Base-by-base conservation (phyloP, 768 basidiomycete species). In the Fomitopsis serialis region DNA sequence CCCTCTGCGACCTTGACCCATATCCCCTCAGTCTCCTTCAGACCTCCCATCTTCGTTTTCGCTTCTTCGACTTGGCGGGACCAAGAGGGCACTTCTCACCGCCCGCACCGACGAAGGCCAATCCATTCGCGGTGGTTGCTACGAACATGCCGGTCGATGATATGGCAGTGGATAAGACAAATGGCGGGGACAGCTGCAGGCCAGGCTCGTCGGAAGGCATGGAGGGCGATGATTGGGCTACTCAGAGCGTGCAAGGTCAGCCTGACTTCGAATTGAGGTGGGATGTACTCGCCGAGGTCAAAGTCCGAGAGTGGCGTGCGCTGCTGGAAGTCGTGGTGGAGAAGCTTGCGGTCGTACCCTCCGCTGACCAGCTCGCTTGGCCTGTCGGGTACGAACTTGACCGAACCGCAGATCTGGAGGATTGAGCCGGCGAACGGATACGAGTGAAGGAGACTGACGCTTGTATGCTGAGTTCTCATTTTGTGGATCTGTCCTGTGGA, bases 91-190 rank as follows among this genome's bases (percentile, higher is more conserved):
- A 48, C 61, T 80, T 87, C 62, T 85, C 84, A 6, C 85, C 88
- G 2, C 88, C 81, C 10, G 77, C 76, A 12, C 88, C 87, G 23
- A 90, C 59, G 74, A 81, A 82, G 4, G 92, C 62, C 36, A 80
- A 79, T 3, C 90, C 90, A 63, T 92, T 87, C 9, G 88, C 90
- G 1, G 84, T 87, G 5, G 87, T 83, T 6, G 81, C 86, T 13
- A 82, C 87, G 17, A 91, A 63, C 29, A 82, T 62, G 0, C 86
- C 89, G 3, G 70, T 74, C 0, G 74, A 53, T 2, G 84, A 84
- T 25, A 92, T 63, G 1, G 85, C 74, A 40, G 80, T 69, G 22
- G 79, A 84, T 65, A 82, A 74, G 48, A 92, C 69, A 63, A 92
- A 93, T 1, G 89, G 87, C 1, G 89, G 89, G 1, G 88, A 82